phyloP scores from a whole-genome alignment of 208 protist species.

The Acanthamoeba sp. region DNA sequence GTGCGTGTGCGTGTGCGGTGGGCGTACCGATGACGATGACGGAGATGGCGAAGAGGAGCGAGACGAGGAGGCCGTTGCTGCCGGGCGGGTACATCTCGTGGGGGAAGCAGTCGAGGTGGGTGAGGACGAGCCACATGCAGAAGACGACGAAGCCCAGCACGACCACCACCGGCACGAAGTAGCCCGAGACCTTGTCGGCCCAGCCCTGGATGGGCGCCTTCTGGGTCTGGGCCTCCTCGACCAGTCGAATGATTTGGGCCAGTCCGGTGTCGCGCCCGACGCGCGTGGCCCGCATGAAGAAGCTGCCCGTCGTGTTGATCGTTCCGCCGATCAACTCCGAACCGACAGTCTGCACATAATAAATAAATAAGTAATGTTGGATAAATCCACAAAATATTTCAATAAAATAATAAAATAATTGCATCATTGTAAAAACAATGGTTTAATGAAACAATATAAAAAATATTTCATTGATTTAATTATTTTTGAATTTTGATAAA shows the following conservation, averaged over 20 bases:
- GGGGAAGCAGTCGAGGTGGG: neutral
- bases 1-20: too few relatives aligned
- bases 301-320: slow-evolving; percentile 79
- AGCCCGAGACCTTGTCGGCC: neutral
- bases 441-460: neutral
- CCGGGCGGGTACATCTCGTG: slow-evolving; percentile 5
- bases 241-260: slow-evolving; percentile 93
- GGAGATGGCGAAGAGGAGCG: slow-evolving; percentile 91
- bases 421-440: too few relatives aligned
- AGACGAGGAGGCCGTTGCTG: slow-evolving; percentile 89
- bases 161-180: neutral
- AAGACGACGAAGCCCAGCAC: neutral
- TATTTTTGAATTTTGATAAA: too few relatives aligned
- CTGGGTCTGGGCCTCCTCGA: slow-evolving; percentile 96
- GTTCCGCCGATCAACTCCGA: slow-evolving; percentile 74
- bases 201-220: slow-evolving; percentile 95
- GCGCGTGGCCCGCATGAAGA: neutral
- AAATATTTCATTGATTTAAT: too few relatives aligned
- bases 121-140: neutral
- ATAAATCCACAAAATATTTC: neutral
- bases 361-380: neutral
- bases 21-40: slow-evolving; percentile 93
- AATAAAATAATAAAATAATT: too few relatives aligned
- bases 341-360: neutral
- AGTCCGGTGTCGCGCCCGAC: neutral